A percentile compares a stretch with the other conserved stretches of the same genome.
phyloP scores from a whole-genome alignment of 2,329 filamentous ascomycete genomes.

The Fusarium pilosicola region DNA sequence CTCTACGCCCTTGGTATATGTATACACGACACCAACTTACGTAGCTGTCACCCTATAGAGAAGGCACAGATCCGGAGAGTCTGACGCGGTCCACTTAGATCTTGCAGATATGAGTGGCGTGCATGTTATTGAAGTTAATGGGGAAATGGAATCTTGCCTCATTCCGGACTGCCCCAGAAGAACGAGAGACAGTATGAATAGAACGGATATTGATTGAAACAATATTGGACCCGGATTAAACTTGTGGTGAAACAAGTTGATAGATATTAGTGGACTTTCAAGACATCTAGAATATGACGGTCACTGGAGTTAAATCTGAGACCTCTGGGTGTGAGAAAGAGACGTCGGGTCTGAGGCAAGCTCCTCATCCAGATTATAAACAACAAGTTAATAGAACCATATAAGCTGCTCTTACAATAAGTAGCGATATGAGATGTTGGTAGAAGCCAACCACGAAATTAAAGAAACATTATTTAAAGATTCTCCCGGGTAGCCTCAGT shows the following conservation, averaged over 20 bases:
- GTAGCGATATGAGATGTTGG: fast-evolving
- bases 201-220: too few species aligned
- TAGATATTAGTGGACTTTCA: too few species aligned
- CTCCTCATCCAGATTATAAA: neutral
- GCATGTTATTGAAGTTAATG: neutral
- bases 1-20: neutral
- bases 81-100: neutral
- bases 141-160: neutral
- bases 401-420: fast-evolving
- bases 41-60: neutral
- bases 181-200: too few species aligned
- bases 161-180: neutral
- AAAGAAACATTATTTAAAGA: neutral
- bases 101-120: neutral
- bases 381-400: fast-evolving
- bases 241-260: fast-evolving
- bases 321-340: too few species aligned
- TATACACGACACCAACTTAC: slow-evolving; percentile 9
- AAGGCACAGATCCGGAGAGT: neutral
- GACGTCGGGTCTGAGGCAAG: too few species aligned
- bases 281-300: neutral
- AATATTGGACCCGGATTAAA: fast-evolving
- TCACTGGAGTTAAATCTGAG: too few species aligned
- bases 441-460: neutral
- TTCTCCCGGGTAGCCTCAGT: neutral